Evolutionary conservation across 768 basidiomycete species (phyloP), one percentile per base, ranked within the genome.

Genomic region (Mycena pura): DNA sequence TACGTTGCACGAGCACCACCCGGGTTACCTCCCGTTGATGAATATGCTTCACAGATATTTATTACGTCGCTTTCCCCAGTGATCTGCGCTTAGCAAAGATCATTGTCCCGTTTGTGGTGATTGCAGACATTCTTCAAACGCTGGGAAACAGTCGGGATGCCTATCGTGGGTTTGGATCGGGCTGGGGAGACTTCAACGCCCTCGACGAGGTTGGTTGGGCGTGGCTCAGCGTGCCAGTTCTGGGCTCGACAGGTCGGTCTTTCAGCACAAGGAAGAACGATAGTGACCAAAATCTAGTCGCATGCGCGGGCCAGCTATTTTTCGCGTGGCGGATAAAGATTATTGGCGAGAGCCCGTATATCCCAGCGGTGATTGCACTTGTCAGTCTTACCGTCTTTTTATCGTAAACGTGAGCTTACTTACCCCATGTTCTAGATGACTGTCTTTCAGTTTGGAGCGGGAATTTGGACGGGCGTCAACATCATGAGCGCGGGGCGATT

Each of bases 21-120:
- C n/a, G n/a, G n/a, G n/a, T n/a, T n/a, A n/a, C n/a, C n/a, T n/a
- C n/a, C n/a, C n/a, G 31, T 40, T 45, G 10, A 39, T 2, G 14
- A 24, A 27, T 36, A n/a, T 25, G 7, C 45, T 13, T 19, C 6
- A 3, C 52, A 65, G 64, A 52, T 44, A 15, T 65, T 2, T 65
- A 61, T 81, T 83, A 22, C 74, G 75, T 55, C 74, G 74, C 67
- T 72, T 75, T 46, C 76, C 81, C 64, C 8, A 60, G 57, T 14
- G 69, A 72, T 34, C 46, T 56, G 4, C 21, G 6, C 2, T n/a
- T 56, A 14, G 57, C 38, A 15, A 72, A 68, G 40, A 9, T 38
- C 5, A 36, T 70, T 17, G 68, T 72, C 31, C 29, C 43, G 19
- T 52, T 62, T 41, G 49, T 72, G 11, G 46, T 60, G 49, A 13